These are phyloP conservation scores for Aspergillus fumigatus DNA, from an alignment of 2,329 filamentous ascomycete species.

Conservation along the genomic window DNA sequence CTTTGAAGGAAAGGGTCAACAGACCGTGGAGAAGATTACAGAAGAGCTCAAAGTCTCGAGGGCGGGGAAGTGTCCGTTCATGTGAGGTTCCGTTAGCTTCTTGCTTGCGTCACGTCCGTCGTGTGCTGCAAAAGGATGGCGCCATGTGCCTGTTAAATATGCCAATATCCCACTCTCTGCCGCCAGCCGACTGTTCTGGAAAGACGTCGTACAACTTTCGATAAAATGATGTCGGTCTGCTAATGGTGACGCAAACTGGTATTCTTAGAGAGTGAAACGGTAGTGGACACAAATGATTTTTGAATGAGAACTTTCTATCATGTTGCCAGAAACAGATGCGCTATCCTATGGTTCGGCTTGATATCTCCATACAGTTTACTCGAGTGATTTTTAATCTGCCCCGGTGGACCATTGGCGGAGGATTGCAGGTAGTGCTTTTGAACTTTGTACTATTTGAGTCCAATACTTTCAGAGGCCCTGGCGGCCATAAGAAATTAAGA, in stretches of 20 bases:
- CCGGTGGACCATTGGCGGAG: background rate
- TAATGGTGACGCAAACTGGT: background rate
- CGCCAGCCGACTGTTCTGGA: background rate
- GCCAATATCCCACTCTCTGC: background rate
- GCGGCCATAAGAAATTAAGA: background rate
- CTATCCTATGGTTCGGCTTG: background rate
- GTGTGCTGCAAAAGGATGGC: background rate
- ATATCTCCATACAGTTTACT: background rate
- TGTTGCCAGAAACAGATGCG: background rate
- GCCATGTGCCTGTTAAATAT: background rate
- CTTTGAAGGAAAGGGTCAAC: conserved; percentile 48
- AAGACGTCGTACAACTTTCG: background rate
- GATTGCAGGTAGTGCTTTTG: background rate
- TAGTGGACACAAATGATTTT: background rate
- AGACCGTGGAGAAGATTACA: conserved; percentile 20
- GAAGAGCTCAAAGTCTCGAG: conserved; percentile 45
- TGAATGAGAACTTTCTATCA: background rate
- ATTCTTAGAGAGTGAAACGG: background rate
- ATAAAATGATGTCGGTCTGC: background rate
- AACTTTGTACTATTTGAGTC: background rate
- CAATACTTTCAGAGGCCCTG: background rate
- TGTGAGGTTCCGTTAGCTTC: conserved; percentile 9
- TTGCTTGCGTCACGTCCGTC: background rate
- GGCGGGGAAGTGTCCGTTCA: conserved; percentile 48
- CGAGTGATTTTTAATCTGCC: background rate